Percentiles rank a stretch among this genome's conserved stretches.
phyloP scores from a whole-genome alignment of 2,329 filamentous ascomycete species.

The Exophiala oligosperma region DNA sequence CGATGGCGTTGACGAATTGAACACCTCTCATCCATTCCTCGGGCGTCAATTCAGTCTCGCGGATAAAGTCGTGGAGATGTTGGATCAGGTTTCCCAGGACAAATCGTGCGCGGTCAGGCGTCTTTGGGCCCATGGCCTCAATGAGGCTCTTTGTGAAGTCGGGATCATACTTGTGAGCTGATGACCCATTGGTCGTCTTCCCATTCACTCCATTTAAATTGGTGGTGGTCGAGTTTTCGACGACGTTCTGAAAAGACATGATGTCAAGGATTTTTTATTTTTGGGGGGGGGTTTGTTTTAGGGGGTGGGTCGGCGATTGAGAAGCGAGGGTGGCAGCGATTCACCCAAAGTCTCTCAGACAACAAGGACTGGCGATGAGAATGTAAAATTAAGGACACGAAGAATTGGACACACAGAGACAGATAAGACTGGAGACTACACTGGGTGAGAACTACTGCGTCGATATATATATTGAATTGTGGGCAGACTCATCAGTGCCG shows the following conservation, averaged over 20 bases:
- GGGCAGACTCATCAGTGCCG: background rate
- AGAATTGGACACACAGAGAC: background rate
- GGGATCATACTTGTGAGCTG: constrained; percentile 62
- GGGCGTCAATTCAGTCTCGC: constrained; percentile 73
- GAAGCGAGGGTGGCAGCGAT: too few relatives aligned
- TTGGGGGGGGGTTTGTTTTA: too few relatives aligned
- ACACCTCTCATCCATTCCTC: constrained; percentile 78
- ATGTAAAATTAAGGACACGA: too few relatives aligned
- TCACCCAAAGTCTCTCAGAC: too few relatives aligned
- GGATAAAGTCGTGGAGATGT: constrained; percentile 76
- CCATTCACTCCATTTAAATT: constrained; percentile 6
- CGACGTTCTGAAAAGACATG: constrained; percentile 8
- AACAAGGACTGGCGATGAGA: too few relatives aligned
- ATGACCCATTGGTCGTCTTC: background rate
- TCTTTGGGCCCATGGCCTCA: constrained; percentile 70
- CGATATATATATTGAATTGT: background rate
- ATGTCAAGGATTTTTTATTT: background rate
- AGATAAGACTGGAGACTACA: background rate
- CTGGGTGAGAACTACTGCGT: background rate
- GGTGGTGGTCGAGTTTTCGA: background rate
- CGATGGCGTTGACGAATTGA: constrained; percentile 72
- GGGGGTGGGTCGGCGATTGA: too few relatives aligned
- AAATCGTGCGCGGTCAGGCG: constrained; percentile 62
- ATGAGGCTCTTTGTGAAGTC: constrained; percentile 74
- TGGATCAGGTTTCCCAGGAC: constrained; percentile 65